Base-by-base conservation (phyloP, 768 basidiomycete species). In the Psilocybe tampanensis region DNA sequence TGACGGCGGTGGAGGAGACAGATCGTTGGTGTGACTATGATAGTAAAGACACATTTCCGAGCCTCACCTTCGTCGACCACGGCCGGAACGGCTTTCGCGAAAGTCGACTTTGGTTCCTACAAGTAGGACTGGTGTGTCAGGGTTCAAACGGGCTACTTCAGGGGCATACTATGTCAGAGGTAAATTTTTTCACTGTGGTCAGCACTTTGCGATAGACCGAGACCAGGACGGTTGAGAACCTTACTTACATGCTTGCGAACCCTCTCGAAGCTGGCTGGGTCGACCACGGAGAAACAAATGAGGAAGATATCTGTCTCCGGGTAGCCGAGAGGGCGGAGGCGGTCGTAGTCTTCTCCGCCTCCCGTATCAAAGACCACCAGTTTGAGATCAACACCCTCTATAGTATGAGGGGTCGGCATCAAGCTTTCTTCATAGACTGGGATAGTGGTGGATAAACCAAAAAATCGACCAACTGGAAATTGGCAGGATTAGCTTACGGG, bases 221-320 rank as follows among this genome's bases (percentile, higher is more conserved):
- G n/a, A n/a, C n/a, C 29, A 29, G 9, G 9, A 5, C 29, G 9
- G 9, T 29, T 5, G 29, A 29, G 5, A 29, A 24, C 12, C 8
- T 24, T 47, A 29, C 29, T 29, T 29, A 56, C 55, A 36, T 56
- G 42, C 5, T 39, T 49, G 18, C 47, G 41, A 13, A 50, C 42
- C 21, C 49, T 24, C 36, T 56, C 47, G 29, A 43, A 56, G 19
- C 55, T 56, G 4, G 12, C 11, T 22, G 39, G 55, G 22, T 49
- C 47, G 18, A 56, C 24, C 21, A 56, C 17, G 5, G 47, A 56
- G 26, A 56, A 56, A 17, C 55, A 56, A 3, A 56, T 42, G 6
- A 56, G 8, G n/a, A 49, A 56, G 42, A 56, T 41, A 18, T 50
- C 42, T 3, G 55, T 56, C 9, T 56, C 24, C 12, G 55, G 55